phyloP scores from a whole-genome alignment of 768 basidiomycete genomes.

The Butyriboletus loyo region DNA sequence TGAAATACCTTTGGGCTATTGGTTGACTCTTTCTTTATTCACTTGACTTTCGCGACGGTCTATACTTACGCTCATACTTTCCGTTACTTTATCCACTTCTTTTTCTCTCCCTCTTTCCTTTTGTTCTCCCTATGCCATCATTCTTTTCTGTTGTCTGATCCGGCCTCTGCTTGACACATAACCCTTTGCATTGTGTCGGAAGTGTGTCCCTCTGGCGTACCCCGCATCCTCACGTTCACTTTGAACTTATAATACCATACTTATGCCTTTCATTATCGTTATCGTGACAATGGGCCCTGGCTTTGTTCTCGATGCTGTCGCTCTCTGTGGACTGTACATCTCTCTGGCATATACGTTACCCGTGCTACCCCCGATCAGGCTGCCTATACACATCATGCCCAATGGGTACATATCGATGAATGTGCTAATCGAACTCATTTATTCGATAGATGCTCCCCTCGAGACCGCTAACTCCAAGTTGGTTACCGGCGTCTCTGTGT shows the following conservation, averaged over 20 bases:
- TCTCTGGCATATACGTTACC: constrained; percentile 23
- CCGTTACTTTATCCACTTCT: constrained; percentile 31
- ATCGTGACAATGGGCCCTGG: constrained; percentile 21
- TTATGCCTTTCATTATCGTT: constrained; percentile 31
- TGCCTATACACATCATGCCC: constrained; percentile 1
- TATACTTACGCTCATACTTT: constrained; percentile 24
- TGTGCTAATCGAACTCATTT: constrained; percentile 8
- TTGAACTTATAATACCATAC: constrained; percentile 27
- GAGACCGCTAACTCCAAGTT: constrained; percentile 14
- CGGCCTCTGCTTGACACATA: constrained; percentile 33
- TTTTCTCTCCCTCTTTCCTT: constrained; percentile 18
- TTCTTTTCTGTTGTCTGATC: constrained; percentile 32
- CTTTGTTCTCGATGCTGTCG: constrained; percentile 27
- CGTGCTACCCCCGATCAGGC: constrained; percentile 12
- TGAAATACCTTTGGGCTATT: constrained; percentile 52
- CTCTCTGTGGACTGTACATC: constrained; percentile 21
- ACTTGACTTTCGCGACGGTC: constrained; percentile 35
- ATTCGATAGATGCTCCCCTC: background rate
- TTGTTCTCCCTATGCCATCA: constrained; percentile 15
- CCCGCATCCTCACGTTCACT: constrained; percentile 29
- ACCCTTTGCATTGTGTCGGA: constrained; percentile 20
- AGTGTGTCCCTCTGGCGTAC: constrained; percentile 23
- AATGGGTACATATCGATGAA: constrained; percentile 13
- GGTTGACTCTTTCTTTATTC: constrained; percentile 58
- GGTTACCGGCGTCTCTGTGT: background rate